Base-by-base conservation (phyloP, 2,329 filamentous ascomycete species). In the Ceratocystis alfenasii region DNA sequence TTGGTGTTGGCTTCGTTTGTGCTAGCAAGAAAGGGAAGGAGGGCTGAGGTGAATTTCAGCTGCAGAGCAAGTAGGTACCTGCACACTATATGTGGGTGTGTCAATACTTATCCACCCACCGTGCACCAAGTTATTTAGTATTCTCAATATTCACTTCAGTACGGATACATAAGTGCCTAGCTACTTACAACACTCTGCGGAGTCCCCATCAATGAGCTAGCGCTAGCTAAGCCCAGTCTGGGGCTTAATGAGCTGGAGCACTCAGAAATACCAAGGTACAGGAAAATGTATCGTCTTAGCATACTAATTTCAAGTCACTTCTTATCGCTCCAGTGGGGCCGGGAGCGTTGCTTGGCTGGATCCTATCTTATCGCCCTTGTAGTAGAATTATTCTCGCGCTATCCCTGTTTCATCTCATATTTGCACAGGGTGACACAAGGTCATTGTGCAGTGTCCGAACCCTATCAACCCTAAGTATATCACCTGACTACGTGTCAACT, bases 391-490 rank as follows among this genome's bases (percentile, higher is more conserved):
- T 59, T 59, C 55, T 36, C 55, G 12, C 55, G 28, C 28, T 36
- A 59, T 59, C 55, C 55, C 55, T 59, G 55, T 59, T 59, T 59
- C 55, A 59, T 59, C 55, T 25, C 55, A 59, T 36, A 59, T 33
- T 41, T 59, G 55, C 36, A 8, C 55, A 36, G 28, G 55, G 55
- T 59, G 22, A 59, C 55, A 59, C 55, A 59, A 59, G 33, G 55
- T 8, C 0, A 59, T 59, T 59, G 2, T 59, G 53, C 12, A 22
- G 7, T 10, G 6, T 10, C 6, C 6, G 4, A 53, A 20, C 22
- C n/a, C n/a, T 36, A 7, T 0, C 3, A 59, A 28, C 55, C 55
- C 33, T 59, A 33, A 2, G 5, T 0, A 2, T 3, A 2, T 59
- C 55, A 59, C 55, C 17, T 59, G 55, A 33, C 17, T 59, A 7